Conservation (phyloP, 441 rosid species). For the Geranium incanum region DNA sequence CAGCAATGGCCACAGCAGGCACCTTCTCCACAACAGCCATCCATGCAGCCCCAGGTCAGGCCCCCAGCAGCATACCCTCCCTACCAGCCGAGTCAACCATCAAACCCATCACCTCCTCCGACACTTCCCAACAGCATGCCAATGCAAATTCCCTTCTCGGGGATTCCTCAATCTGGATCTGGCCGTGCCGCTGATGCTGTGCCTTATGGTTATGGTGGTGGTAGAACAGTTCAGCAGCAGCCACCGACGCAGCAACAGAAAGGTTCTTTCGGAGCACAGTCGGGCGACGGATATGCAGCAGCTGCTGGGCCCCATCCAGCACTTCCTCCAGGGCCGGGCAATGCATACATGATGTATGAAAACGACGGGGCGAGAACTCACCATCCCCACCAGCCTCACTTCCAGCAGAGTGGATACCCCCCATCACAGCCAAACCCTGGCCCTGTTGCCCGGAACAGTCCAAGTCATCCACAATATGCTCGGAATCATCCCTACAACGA, state of each 20-base stretch:
- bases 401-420: conserved; percentile 59
- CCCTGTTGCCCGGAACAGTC: conserved; percentile 32
- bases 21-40: conserved; percentile 38
- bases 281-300: conserved; percentile 49
- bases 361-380: conserved; percentile 37
- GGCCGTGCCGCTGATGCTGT: conserved; percentile 41
- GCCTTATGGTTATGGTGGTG: conserved; percentile 56
- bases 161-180: conserved; percentile 55
- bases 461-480: conserved; percentile 37
- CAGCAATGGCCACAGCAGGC: conserved; percentile 46
- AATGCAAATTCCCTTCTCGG: conserved; percentile 60
- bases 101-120: conserved; percentile 41
- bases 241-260: conserved; percentile 63
- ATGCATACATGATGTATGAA: conserved; percentile 62
- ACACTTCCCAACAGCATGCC: conserved; percentile 48
- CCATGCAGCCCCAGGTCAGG: conserved; percentile 47
- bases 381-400: conserved; percentile 57
- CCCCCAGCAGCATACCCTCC: conserved; percentile 48
- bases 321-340: conserved; percentile 53
- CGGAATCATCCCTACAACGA: conserved; percentile 63
- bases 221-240: conserved; percentile 50
- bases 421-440: conserved; percentile 37
- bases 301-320: conserved; percentile 42
- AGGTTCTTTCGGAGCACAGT: conserved; percentile 43
- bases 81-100: conserved; percentile 45